Base-by-base conservation (phyloP, 768 basidiomycete species). In the Boletus insuetus region DNA sequence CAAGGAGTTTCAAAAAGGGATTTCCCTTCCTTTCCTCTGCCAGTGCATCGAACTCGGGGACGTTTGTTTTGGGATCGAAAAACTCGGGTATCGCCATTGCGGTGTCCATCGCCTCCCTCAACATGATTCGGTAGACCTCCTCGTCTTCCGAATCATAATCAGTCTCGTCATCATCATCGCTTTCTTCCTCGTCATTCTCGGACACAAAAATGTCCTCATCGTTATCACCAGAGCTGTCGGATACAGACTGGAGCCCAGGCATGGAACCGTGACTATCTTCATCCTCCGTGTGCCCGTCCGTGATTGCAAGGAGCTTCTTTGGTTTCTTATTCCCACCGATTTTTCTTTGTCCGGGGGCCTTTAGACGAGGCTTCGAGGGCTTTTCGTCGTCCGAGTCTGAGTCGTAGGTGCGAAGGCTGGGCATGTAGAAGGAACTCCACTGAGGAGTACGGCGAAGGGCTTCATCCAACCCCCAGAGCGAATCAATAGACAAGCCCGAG, bases 1-100 rank as follows among this genome's bases (percentile, higher is more conserved):
- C 85, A 58, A 94, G 74, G 35, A 91, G 69, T 66, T 85, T 91
- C 62, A 92, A 68, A 68, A 94, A 91, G 0, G 89, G 87, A 64
- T 93, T 94, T 19, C 78, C 81, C 64, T 85, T 85, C 49, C 78
- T 75, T 49, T 81, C 78, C 22, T 84, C 81, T 14, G 71, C 69
- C 7, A 76, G 59, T 13, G 75, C 67, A 39, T 75, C 66, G 45
- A 79, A 77, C 46, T 79, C 75, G 49, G 82, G 74, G 5, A 79
- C 74, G 3, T 71, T 65, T 8, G 75, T 74, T 52, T 72, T 75
- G 31, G 75, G 74, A 63, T 86, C 82, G 47, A 82, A 75, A 68
- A 83, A 84, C 51, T 85, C 85, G 19, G 80, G 74, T 40, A 71
- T 76, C 48, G 82, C 74, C 61, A 81, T 75, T 1, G 82, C 84